phyloP scores from a whole-genome alignment of 371 early-diverging fungal species.

The Zychaea mexicana region DNA sequence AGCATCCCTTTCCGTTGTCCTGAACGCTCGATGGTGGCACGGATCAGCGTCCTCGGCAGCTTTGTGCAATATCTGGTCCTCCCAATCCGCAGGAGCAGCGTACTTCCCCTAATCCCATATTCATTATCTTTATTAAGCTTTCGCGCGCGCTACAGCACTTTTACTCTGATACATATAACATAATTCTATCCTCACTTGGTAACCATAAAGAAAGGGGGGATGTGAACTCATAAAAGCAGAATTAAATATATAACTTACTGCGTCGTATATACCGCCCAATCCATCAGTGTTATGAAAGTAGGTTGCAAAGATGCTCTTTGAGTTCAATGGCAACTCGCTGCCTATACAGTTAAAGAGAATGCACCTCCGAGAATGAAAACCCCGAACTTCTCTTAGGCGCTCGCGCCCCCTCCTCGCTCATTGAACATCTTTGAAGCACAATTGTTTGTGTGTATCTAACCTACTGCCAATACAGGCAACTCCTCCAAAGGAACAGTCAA shows the following conservation, averaged over 20 bases:
- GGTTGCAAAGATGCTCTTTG: conserved; percentile 28
- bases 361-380: not conserved
- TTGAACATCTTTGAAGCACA: not conserved
- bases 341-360: too few species aligned
- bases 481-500: conserved; percentile 25
- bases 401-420: not conserved
- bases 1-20: conserved; percentile 38
- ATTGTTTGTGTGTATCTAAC: conserved; percentile 30
- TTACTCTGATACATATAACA: too few species aligned
- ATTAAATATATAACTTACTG: conserved; percentile 16
- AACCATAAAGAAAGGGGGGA: too few species aligned
- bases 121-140: not conserved
- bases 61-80: conserved; percentile 21
- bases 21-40: conserved; percentile 19
- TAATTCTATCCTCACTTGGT: too few species aligned
- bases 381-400: not conserved
- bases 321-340: conserved; percentile 37
- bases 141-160: too few species aligned
- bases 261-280: conserved; percentile 43
- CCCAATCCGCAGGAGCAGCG: conserved; percentile 44
- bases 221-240: too few species aligned
- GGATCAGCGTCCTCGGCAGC: conserved; percentile 22
- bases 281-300: conserved; percentile 59
- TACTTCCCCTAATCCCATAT: conserved; percentile 24
- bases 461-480: conserved; percentile 49